Conservation (phyloP, 208 protist genomes). For the Trypanosoma congolense region DNA sequence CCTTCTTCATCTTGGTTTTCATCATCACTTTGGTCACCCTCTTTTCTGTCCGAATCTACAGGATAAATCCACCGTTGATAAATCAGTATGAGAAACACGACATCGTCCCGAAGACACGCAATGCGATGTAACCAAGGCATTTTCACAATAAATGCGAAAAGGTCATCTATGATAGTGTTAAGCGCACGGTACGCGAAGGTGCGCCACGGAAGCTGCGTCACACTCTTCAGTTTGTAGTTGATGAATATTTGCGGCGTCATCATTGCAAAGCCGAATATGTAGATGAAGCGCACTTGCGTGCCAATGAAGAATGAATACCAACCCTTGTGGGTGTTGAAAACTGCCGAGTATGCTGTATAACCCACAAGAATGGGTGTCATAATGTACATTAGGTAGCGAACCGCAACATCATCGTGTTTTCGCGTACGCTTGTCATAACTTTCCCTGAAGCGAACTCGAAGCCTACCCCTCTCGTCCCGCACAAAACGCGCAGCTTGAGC, state of each 20-base stretch:
- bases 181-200: constrained; percentile 97
- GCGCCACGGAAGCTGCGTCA: constrained; percentile 97
- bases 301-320: constrained; percentile 91
- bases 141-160: constrained; percentile 98
- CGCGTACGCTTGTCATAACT: constrained; percentile 77
- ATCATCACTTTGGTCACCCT: constrained; percentile 32
- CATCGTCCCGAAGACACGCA: constrained; percentile 97
- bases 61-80: constrained; percentile 98
- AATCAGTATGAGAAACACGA: constrained; percentile 96
- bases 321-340: constrained; percentile 92
- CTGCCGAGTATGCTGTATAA: constrained; percentile 94
- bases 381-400: constrained; percentile 91
- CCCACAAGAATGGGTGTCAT: constrained; percentile 89
- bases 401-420: constrained; percentile 89
- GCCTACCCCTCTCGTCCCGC: constrained; percentile 23
- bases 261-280: constrained; percentile 96
- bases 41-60: constrained; percentile 87
- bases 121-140: constrained; percentile 98
- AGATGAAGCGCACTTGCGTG: constrained; percentile 88
- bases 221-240: constrained; percentile 98
- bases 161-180: constrained; percentile 99
- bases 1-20: constrained; percentile 11
- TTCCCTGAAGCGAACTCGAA: constrained; percentile 46
- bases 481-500: constrained; percentile 69
- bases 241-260: constrained; percentile 99